Base-by-base conservation (phyloP, 2,329 filamentous ascomycete genomes). In the Macroventuria anomochaeta region DNA sequence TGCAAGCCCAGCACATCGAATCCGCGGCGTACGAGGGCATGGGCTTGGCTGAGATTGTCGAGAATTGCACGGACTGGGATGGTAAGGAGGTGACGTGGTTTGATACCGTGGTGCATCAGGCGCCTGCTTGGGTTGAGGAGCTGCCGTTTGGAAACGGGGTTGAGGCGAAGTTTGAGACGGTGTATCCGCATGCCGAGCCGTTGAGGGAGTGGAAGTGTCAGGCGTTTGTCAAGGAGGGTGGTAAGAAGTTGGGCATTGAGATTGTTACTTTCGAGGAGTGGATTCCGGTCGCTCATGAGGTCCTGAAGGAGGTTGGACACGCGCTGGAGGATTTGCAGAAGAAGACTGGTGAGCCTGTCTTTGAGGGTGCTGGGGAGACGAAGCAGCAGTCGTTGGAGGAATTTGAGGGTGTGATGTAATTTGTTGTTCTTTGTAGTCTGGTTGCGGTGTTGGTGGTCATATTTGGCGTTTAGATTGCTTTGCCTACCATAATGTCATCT, bases 241-340 rank as follows among this genome's bases (percentile, higher is more conserved):
- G 79, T 5, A 82, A 80, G 55, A 74, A 70, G 66, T 70, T 83
- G 67, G 81, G 79, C 40, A 73, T 87, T 44, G 85, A 86, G 75
- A 79, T 87, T 65, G 83, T 87, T 17, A 86, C 84, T 2, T 82
- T 85, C 59, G 75, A 83, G 66, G 81, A 79, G 40, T 86, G 83
- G 82, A 76, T 73, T 10, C 74, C 69, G 0, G 79, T 84, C 42
- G 84, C 84, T 1, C 71, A 74, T 38, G 77, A 76, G 11, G 64
- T 86, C 49, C 64, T 88, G 42, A 76, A 78, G 17, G 81, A 74
- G 49, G 65, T 74, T 33, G 71, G 69, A 12, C 58, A 67, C 36
- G 69, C 63, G 17, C 33, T 74, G 20, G 63, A 47, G 13, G 47
- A 41, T 23, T 57, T 74, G 42, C 61, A 64, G 53, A 57, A 57